A percentile compares a stretch with the other conserved stretches of the same genome.
Conservation (phyloP, 495 filamentous ascomycete species). For the Talaromyces trachyspermus region DNA sequence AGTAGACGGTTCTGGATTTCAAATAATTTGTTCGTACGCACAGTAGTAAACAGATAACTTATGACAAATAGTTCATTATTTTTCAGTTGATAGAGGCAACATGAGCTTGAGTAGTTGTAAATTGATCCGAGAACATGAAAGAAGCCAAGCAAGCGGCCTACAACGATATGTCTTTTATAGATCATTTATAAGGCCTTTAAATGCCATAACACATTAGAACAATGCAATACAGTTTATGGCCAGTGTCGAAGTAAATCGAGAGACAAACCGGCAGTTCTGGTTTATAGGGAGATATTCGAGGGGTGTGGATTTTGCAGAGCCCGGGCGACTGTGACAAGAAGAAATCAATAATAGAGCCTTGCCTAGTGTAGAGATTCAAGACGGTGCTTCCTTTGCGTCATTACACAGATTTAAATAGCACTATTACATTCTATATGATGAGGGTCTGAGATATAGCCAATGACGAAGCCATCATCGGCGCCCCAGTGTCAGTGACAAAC, state of each 20-base stretch:
- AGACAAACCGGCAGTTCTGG: background rate
- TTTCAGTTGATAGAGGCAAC: background rate
- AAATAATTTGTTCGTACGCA: background rate
- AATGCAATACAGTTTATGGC: background rate
- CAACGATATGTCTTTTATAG: background rate
- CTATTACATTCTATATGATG: background rate
- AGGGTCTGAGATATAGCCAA: background rate
- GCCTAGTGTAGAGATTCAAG: background rate
- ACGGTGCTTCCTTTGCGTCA: background rate
- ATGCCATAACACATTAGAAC: background rate
- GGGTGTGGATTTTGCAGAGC: background rate
- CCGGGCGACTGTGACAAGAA: background rate
- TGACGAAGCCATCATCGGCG: background rate
- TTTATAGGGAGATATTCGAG: too few relatives aligned
- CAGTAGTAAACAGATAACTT: background rate
- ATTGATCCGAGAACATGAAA: background rate
- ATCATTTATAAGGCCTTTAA: background rate
- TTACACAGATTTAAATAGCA: background rate
- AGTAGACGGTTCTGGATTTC: background rate
- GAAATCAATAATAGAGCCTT: background rate
- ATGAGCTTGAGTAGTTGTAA: background rate
- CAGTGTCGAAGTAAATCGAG: background rate
- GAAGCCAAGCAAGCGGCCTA: background rate
- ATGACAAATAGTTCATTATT: background rate
- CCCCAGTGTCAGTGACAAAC: slow-evolving; percentile 1